phyloP scores from a whole-genome alignment of 768 basidiomycete genomes.

The Nidularia sp. region DNA sequence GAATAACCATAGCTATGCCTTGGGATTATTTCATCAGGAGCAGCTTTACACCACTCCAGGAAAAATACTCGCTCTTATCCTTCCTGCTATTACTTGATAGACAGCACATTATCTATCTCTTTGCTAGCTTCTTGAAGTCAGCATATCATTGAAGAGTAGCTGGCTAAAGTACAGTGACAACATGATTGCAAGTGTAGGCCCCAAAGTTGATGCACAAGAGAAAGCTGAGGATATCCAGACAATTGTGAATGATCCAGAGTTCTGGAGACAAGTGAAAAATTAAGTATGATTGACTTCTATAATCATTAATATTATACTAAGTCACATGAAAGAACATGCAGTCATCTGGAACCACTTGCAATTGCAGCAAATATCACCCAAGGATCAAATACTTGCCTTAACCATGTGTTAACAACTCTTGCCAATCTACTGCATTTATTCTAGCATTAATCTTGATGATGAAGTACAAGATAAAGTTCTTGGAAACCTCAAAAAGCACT shows the following conservation, averaged over 20 bases:
- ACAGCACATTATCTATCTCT: conserved; percentile 22
- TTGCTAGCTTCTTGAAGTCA: neutral
- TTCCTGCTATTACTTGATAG: conserved; percentile 28
- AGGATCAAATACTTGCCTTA: neutral
- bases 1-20: conserved; percentile 22
- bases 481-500: neutral
- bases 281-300: neutral
- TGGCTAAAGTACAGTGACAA: neutral
- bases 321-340: neutral
- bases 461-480: neutral
- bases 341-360: neutral
- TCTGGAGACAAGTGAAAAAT: neutral
- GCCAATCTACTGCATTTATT: neutral
- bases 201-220: neutral
- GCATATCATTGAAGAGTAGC: neutral
- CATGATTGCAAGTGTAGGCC: neutral
- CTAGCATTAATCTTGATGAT: neutral
- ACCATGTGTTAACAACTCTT: neutral
- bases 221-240: neutral
- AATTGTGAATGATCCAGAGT: neutral
- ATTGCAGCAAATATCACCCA: neutral
- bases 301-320: neutral
- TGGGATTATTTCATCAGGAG: conserved; percentile 19
- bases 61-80: conserved; percentile 16
- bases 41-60: conserved; percentile 9